These are phyloP conservation scores for Fusarium acutatum DNA, from an alignment of 2,329 filamentous ascomycete genomes.

Conservation along the genomic window DNA sequence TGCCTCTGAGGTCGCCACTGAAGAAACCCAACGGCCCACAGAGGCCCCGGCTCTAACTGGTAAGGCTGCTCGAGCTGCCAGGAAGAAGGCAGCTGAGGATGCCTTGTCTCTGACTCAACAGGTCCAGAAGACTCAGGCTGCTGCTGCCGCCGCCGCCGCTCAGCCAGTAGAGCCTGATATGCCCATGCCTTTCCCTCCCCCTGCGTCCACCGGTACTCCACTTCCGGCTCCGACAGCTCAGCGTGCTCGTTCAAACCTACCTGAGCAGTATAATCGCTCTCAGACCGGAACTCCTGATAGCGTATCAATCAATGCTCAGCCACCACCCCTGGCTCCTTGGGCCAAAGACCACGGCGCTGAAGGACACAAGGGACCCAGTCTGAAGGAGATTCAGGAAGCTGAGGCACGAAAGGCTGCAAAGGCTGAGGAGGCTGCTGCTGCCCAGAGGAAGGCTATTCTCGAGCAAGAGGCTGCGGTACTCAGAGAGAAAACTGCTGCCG, in stretches of 20 bases:
- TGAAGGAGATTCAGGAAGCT: constrained; percentile 96
- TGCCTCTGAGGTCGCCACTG: constrained; percentile 5
- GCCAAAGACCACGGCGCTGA: constrained; percentile 81
- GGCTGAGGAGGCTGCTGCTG: constrained; percentile 81
- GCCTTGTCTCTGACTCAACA: constrained; percentile 80
- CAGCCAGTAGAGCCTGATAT: constrained; percentile 67
- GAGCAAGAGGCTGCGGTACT: constrained; percentile 78
- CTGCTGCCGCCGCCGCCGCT: constrained; percentile 46
- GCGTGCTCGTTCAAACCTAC: constrained; percentile 82
- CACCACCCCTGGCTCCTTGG: constrained; percentile 89
- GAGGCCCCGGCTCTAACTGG: constrained; percentile 27
- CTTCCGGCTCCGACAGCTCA: constrained; percentile 90
- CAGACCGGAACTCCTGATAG: constrained; percentile 79
- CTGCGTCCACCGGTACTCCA: constrained; percentile 74
- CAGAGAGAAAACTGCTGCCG: constrained; percentile 63
- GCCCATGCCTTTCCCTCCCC: constrained; percentile 78
- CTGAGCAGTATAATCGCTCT: constrained; percentile 76
- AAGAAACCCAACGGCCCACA: constrained; percentile 16
- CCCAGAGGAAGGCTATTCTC: constrained; percentile 77
- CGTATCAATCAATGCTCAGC: constrained; percentile 52
- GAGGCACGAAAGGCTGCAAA: constrained; percentile 94
- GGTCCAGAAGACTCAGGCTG: constrained; percentile 76
- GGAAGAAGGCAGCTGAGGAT: constrained; percentile 48
- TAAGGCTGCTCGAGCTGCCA: constrained; percentile 42
- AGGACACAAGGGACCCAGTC: constrained; percentile 82